A percentile compares a stretch with the other conserved stretches of the same genome.
These are phyloP conservation scores for Vitis hybrid DNA, from an alignment of 177 flowering plant genomes.

Conservation along the genomic window DNA sequence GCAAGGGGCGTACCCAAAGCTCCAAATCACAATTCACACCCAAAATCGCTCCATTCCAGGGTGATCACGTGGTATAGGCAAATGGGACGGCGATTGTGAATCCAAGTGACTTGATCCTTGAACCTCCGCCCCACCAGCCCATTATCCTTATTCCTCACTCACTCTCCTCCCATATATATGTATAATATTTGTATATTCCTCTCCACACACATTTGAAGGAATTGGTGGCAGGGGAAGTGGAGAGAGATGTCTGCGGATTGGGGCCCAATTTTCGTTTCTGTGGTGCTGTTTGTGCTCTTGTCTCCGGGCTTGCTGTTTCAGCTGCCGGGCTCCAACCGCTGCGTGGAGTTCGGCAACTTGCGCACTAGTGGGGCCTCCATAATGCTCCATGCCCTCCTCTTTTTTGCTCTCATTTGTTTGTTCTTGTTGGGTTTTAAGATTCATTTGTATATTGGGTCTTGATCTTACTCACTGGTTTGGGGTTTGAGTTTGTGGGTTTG, in stretches of 20 bases:
- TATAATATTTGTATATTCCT: no score
- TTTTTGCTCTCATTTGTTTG: conserved; percentile 40
- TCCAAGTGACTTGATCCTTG: conserved; percentile 16
- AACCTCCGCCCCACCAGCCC: conserved; percentile 21
- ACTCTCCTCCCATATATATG: background rate
- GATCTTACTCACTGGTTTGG: background rate
- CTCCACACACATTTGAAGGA: background rate
- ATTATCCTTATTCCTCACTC: no score
- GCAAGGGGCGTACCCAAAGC: no score
- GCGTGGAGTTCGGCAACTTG: conserved; percentile 45
- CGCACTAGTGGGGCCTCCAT: conserved; percentile 42
- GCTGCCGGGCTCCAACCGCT: conserved; percentile 35
- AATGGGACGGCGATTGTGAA: conserved; percentile 9
- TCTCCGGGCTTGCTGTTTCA: conserved; percentile 52
- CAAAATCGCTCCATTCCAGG: no score
- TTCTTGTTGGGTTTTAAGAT: conserved; percentile 34
- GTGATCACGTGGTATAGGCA: background rate
- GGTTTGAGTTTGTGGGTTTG: background rate
- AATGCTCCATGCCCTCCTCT: conserved; percentile 38
- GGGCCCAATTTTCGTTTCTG: conserved; percentile 51
- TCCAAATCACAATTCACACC: no score
- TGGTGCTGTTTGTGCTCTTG: conserved; percentile 44
- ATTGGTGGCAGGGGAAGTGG: background rate
- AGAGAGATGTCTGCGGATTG: conserved; percentile 23
- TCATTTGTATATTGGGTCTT: conserved; percentile 27